phyloP scores from a whole-genome alignment of 2,329 filamentous ascomycete species.

The Talaromyces verruculosus region DNA sequence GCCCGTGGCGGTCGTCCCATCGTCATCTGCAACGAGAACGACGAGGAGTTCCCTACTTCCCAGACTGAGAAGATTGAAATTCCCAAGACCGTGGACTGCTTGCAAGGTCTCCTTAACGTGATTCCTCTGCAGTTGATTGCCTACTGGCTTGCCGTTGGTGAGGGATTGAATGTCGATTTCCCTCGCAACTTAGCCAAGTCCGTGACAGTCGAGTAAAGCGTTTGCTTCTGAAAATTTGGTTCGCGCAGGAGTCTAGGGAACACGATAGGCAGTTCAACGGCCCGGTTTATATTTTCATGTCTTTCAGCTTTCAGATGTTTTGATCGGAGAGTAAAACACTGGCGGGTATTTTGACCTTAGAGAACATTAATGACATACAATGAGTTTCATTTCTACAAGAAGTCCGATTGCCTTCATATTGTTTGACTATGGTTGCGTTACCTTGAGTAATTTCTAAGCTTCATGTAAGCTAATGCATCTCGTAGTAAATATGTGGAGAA shows the following conservation, averaged over 20 bases:
- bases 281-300: conserved; percentile 10
- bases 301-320: conserved; percentile 8
- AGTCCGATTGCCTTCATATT: no score
- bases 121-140: conserved; percentile 96
- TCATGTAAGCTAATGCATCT: conserved; percentile 4
- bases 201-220: conserved; percentile 87
- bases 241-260: conserved; percentile 17
- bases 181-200: conserved; percentile 98
- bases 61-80: conserved; percentile 98
- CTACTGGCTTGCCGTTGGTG: conserved; percentile 96
- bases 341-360: conserved; percentile 8
- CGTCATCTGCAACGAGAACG: conserved; percentile 91
- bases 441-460: neutral
- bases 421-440: neutral
- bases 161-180: conserved; percentile 97
- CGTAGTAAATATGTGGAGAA: conserved; percentile 7
- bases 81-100: conserved; percentile 87
- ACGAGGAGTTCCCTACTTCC: conserved; percentile 82
- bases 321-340: conserved; percentile 1
- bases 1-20: conserved; percentile 94
- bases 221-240: conserved; percentile 7
- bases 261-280: conserved; percentile 14
- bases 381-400: conserved; percentile 7
- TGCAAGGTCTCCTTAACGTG: conserved; percentile 97
- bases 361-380: conserved; percentile 19